Conservation (phyloP, 2,329 filamentous ascomycete species). For the Aspergillus aculeatinus region DNA sequence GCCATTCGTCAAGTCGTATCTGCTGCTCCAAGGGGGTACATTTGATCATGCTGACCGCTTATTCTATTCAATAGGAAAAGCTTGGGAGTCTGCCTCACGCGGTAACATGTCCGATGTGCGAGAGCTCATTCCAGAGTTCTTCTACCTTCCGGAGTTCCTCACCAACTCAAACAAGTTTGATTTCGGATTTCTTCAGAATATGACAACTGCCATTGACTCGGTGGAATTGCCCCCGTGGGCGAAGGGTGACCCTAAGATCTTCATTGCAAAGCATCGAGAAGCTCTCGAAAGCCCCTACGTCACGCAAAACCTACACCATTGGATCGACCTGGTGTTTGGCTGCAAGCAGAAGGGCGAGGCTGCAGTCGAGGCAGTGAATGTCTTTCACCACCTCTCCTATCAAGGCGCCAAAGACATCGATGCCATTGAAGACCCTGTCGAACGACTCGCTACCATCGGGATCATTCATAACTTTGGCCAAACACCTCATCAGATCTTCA, state of each 20-base stretch:
- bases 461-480: conserved; percentile 99
- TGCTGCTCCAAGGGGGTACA: conserved; percentile 88
- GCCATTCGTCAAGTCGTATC: conserved; percentile 93
- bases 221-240: conserved; percentile 94
- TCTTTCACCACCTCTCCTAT: conserved; percentile 95
- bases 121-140: conserved; percentile 95
- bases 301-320: conserved; percentile 82
- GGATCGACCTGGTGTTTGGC: conserved; percentile 96
- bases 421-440: conserved; percentile 81
- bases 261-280: conserved; percentile 93
- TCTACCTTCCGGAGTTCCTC: conserved; percentile 91
- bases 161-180: conserved; percentile 94
- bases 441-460: conserved; percentile 83
- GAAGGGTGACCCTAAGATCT: conserved; percentile 91
- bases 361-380: conserved; percentile 85
- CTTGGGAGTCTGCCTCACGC: conserved; percentile 85
- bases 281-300: conserved; percentile 92
- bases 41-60: conserved; percentile 95
- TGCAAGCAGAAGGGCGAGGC: conserved; percentile 91
- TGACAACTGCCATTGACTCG: conserved; percentile 74
- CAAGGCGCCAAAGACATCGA: conserved; percentile 91
- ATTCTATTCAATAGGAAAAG: conserved; percentile 88
- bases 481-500: conserved; percentile 92
- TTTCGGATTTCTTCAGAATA: conserved; percentile 83
- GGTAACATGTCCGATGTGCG: conserved; percentile 93